These are phyloP conservation scores for Lecanicillium sp. DNA, from an alignment of 2,329 filamentous ascomycete species.

Conservation along the genomic window DNA sequence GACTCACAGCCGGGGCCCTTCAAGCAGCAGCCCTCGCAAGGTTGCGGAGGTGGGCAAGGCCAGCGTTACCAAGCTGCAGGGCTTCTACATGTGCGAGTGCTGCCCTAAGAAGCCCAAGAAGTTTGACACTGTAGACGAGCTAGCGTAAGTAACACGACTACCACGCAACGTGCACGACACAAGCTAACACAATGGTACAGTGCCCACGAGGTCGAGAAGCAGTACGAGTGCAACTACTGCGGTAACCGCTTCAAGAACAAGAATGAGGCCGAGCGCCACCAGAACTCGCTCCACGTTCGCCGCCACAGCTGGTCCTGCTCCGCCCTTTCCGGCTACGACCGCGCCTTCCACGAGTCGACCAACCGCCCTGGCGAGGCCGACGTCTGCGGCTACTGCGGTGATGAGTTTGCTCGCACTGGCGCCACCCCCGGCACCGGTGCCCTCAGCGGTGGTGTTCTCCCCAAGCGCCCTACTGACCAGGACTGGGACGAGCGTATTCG, in stretches of 20 bases:
- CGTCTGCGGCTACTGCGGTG: slow-evolving; percentile 89
- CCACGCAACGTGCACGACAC: not conserved
- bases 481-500: slow-evolving; percentile 85
- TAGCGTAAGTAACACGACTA: slow-evolving; percentile 58
- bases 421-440: slow-evolving; percentile 29
- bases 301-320: slow-evolving; percentile 97
- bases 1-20: slow-evolving; percentile 40
- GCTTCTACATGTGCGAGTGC: slow-evolving; percentile 73
- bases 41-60: slow-evolving; percentile 45
- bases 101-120: slow-evolving; percentile 97
- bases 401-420: slow-evolving; percentile 66
- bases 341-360: slow-evolving; percentile 80
- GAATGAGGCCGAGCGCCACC: slow-evolving; percentile 93
- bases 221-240: slow-evolving; percentile 90
- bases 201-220: slow-evolving; percentile 87
- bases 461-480: slow-evolving; percentile 59
- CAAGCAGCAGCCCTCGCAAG: slow-evolving; percentile 46
- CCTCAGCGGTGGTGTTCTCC: slow-evolving; percentile 29
- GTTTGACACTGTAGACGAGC: slow-evolving; percentile 76
- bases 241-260: slow-evolving; percentile 98
- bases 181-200: slow-evolving; percentile 41
- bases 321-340: slow-evolving; percentile 68
- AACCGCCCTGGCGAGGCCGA: slow-evolving; percentile 63
- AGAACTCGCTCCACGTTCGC: slow-evolving; percentile 88
- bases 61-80: slow-evolving; percentile 43